Percentiles rank a stretch among this genome's conserved stretches.
Conservation (phyloP, 495 filamentous ascomycete genomes). For the Penicillium lagena region DNA sequence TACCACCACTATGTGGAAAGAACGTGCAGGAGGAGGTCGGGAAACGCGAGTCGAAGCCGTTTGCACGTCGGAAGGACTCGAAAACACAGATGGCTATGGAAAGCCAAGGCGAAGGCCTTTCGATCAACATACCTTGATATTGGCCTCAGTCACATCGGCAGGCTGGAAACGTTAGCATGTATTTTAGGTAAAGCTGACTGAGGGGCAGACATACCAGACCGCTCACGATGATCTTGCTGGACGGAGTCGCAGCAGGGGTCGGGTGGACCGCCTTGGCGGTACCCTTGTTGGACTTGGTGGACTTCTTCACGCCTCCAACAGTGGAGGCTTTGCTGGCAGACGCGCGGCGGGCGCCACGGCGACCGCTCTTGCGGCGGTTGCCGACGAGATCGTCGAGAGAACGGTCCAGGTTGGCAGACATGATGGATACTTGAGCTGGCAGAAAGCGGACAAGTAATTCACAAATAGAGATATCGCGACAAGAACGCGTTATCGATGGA, state of each 20-base stretch:
- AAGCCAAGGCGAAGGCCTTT: constrained; percentile 51
- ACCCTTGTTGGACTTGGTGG: constrained; percentile 53
- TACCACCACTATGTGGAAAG: constrained; percentile 4
- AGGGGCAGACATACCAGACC: constrained; percentile 71
- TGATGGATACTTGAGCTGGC: constrained; percentile 27
- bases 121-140: constrained; percentile 99
- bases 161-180: constrained; percentile 62
- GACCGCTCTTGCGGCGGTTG: constrained; percentile 54
- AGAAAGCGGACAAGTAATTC: constrained; percentile 1
- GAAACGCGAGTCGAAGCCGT: constrained; percentile 26
- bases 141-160: constrained; percentile 84
- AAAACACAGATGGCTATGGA: constrained; percentile 45
- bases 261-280: constrained; percentile 58
- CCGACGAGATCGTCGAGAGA: constrained; percentile 94
- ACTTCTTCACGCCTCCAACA: constrained; percentile 85
- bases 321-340: constrained; percentile 45
- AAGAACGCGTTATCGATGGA: constrained; percentile 9
- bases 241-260: constrained; percentile 55
- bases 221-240: constrained; percentile 94
- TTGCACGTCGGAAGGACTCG: constrained; percentile 37
- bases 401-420: constrained; percentile 92
- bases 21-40: constrained; percentile 22
- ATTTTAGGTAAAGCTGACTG: neutral
- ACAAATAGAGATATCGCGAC: constrained; percentile 4
- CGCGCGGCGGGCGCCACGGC: constrained; percentile 47